These are phyloP conservation scores for Chaetomium cochliodes DNA, from an alignment of 495 filamentous ascomycete species.

Conservation along the genomic window DNA sequence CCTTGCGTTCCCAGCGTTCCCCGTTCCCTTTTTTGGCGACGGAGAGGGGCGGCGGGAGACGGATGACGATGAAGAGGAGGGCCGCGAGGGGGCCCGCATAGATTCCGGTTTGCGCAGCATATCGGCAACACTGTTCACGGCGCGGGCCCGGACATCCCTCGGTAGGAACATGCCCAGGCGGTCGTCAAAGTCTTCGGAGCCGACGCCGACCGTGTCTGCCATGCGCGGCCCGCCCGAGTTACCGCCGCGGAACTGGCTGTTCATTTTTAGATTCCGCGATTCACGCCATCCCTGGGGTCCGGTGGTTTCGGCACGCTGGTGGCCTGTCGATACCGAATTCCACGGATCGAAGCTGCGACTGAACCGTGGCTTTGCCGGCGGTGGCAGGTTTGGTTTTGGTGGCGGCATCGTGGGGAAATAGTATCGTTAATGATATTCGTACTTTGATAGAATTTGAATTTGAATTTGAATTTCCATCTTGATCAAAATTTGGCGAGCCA, in stretches of 20 bases:
- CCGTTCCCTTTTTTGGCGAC: background rate
- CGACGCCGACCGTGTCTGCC: conserved; percentile 58
- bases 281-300: conserved; percentile 68
- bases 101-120: conserved; percentile 49
- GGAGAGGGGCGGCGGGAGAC: background rate
- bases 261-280: conserved; percentile 63
- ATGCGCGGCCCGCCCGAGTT: conserved; percentile 52
- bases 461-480: background rate
- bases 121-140: conserved; percentile 46
- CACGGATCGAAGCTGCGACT: conserved; percentile 69
- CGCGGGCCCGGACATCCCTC: conserved; percentile 44
- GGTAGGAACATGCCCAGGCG: conserved; percentile 46
- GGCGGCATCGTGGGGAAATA: conserved; percentile 21
- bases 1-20: background rate
- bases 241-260: conserved; percentile 61
- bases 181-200: conserved; percentile 48
- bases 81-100: conserved; percentile 36
- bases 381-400: conserved; percentile 30
- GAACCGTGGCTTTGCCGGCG: conserved; percentile 49
- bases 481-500: background rate
- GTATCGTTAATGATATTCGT: background rate
- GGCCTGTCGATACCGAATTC: conserved; percentile 77
- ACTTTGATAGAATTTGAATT: background rate
- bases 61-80: conserved; percentile 7
- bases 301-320: conserved; percentile 69